phyloP scores from a whole-genome alignment of 257 asterid species.

The Catharanthus roseus region DNA sequence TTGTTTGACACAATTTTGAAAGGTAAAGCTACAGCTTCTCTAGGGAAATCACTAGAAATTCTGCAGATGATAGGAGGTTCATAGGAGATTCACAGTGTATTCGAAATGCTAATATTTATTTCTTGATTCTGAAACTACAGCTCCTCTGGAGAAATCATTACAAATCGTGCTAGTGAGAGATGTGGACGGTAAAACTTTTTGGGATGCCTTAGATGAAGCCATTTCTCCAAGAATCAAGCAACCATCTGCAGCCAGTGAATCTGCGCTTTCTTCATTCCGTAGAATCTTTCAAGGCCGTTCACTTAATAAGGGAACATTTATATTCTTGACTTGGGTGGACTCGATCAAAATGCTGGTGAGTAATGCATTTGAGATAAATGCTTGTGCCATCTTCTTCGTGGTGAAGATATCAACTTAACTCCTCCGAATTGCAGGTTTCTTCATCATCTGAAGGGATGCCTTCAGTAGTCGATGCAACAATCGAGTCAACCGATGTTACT shows the following conservation, averaged over 20 bases:
- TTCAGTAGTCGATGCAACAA: conserved; percentile 61
- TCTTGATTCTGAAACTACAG: conserved; percentile 39
- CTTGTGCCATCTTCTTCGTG: neutral
- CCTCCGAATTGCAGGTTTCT: conserved; percentile 43
- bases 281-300: conserved; percentile 61
- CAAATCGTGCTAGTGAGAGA: conserved; percentile 78
- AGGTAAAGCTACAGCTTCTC: conserved; percentile 40
- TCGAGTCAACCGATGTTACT: conserved; percentile 62
- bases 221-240: conserved; percentile 70
- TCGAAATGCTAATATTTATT: conserved; percentile 12
- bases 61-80: neutral
- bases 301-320: conserved; percentile 69
- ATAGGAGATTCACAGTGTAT: neutral
- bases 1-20: conserved; percentile 55
- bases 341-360: conserved; percentile 72
- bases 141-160: conserved; percentile 70
- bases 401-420: conserved; percentile 5
- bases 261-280: conserved; percentile 68
- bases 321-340: conserved; percentile 87
- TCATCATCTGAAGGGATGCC: conserved; percentile 62
- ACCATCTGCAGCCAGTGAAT: conserved; percentile 48
- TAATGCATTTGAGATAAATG: conserved; percentile 15
- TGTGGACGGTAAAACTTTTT: conserved; percentile 83
- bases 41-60: too few relatives aligned
- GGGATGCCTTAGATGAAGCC: conserved; percentile 92